phyloP scores from a whole-genome alignment of 2,329 filamentous ascomycete genomes.

The Thielaviopsis ethacetica region DNA sequence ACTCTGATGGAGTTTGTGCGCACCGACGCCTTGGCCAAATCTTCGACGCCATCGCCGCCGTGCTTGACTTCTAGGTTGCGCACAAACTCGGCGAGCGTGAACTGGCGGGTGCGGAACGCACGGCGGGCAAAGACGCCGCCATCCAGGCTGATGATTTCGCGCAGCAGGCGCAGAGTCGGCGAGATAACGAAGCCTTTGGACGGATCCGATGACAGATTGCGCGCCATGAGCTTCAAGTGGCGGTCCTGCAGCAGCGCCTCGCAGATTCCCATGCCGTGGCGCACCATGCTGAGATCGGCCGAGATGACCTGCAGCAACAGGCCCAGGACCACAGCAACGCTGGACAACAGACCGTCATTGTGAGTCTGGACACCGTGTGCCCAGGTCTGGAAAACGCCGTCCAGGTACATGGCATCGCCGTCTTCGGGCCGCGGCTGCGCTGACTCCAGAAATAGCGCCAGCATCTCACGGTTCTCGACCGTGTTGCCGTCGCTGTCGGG shows the following conservation, averaged over 20 bases:
- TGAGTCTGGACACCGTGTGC: constrained; percentile 63
- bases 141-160: constrained; percentile 73
- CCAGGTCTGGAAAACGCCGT: constrained; percentile 79
- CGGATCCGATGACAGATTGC: constrained; percentile 63
- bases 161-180: constrained; percentile 69
- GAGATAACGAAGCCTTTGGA: constrained; percentile 79
- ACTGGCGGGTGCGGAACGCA: constrained; percentile 62
- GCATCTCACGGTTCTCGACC: constrained; percentile 36
- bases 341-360: constrained; percentile 65
- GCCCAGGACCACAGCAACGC: constrained; percentile 64
- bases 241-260: constrained; percentile 66
- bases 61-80: constrained; percentile 62
- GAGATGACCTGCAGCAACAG: constrained; percentile 69
- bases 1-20: constrained; percentile 72
- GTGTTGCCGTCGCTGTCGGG: constrained; percentile 25
- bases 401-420: constrained; percentile 44
- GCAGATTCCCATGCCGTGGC: constrained; percentile 62
- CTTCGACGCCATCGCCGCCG: constrained; percentile 39
- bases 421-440: constrained; percentile 30
- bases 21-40: constrained; percentile 56
- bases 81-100: constrained; percentile 64
- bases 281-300: constrained; percentile 52
- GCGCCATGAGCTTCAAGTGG: constrained; percentile 65
- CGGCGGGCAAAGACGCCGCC: constrained; percentile 64
- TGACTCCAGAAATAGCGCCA: constrained; percentile 51